Percentiles rank a stretch among this genome's conserved stretches.
Conservation (phyloP, 2,329 filamentous ascomycete species). For the Metarhizium humberi region DNA sequence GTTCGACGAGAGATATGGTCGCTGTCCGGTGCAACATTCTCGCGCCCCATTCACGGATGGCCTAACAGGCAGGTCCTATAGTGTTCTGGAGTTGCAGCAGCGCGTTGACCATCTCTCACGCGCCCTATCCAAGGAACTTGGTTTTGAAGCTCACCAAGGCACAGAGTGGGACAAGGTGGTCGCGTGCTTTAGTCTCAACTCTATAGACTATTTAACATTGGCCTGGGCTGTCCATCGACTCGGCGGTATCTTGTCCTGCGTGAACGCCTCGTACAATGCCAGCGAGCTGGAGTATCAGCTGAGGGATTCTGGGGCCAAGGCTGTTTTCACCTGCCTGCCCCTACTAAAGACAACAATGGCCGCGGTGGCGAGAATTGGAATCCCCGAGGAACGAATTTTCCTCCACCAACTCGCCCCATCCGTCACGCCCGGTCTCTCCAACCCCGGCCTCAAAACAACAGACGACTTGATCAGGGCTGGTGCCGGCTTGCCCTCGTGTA, state of each 20-base stretch:
- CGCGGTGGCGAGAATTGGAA: slow-evolving; percentile 49
- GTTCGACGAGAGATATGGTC: slow-evolving; percentile 50
- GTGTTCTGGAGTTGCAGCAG: slow-evolving; percentile 50
- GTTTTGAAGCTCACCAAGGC: slow-evolving; percentile 59
- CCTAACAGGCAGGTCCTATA: slow-evolving; percentile 54
- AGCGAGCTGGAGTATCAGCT: slow-evolving; percentile 60
- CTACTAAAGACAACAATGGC: slow-evolving; percentile 52
- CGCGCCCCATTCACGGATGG: slow-evolving; percentile 64
- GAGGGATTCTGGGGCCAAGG: slow-evolving; percentile 52
- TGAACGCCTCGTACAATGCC: slow-evolving; percentile 61
- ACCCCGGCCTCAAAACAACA: slow-evolving; percentile 57
- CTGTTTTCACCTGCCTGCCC: slow-evolving; percentile 59
- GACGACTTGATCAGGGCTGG: slow-evolving; percentile 54
- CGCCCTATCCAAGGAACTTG: slow-evolving; percentile 54
- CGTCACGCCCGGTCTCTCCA: slow-evolving; percentile 47
- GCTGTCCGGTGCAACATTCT: slow-evolving; percentile 49
- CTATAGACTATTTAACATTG: slow-evolving; percentile 49
- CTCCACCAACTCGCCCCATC: slow-evolving; percentile 51
- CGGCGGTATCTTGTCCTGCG: slow-evolving; percentile 57
- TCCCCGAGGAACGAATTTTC: slow-evolving; percentile 54
- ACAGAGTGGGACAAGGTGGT: slow-evolving; percentile 71
- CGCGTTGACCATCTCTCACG: slow-evolving; percentile 51
- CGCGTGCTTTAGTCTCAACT: slow-evolving; percentile 64
- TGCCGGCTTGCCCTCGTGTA: slow-evolving; percentile 25
- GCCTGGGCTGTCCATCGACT: slow-evolving; percentile 53